Evolutionary conservation across 192 early-diverging fungal genomes (phyloP).

Genomic region (Coemansia sp.): DNA sequence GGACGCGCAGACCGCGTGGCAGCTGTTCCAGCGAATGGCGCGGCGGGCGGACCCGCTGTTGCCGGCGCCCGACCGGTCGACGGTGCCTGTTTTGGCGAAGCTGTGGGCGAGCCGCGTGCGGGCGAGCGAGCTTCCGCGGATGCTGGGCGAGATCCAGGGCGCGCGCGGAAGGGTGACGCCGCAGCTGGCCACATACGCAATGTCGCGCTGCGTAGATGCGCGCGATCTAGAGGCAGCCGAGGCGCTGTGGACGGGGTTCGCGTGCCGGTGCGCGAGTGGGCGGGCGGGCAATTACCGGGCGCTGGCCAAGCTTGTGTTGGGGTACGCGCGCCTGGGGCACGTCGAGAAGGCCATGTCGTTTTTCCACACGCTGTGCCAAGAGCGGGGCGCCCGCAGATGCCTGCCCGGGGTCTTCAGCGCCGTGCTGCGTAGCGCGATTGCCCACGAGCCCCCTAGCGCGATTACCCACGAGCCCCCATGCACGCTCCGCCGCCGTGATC

Average conservation of each 20-base stretch:
- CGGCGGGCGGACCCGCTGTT: neutral
- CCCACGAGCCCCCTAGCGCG: neutral
- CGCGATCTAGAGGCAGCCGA: conserved; percentile 14
- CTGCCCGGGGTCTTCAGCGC: conserved; percentile 15
- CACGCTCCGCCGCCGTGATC: conserved; percentile 7
- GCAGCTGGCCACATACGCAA: conserved; percentile 17
- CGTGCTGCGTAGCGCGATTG: conserved; percentile 12
- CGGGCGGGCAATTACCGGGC: conserved; percentile 17
- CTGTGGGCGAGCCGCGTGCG: neutral
- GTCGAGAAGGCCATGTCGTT: conserved; percentile 7
- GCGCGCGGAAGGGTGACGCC: neutral
- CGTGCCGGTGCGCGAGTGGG: neutral
- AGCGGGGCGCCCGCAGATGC: neutral
- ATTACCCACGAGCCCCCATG: neutral
- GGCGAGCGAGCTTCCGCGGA: neutral
- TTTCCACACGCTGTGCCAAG: conserved; percentile 6
- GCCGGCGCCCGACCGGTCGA: neutral
- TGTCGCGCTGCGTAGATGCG: conserved; percentile 12
- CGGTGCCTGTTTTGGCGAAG: neutral
- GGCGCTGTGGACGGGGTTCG: conserved; percentile 4
- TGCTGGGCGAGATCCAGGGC: neutral
- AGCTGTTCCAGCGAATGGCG: conserved; percentile 16
- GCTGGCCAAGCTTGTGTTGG: conserved; percentile 24
- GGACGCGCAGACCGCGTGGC: conserved; percentile 8
- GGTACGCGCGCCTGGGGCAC: conserved; percentile 10